Evolutionary conservation across 1,284 basidiomycete species (phyloP).

Genomic region (Cryptococcus neoformans): DNA sequence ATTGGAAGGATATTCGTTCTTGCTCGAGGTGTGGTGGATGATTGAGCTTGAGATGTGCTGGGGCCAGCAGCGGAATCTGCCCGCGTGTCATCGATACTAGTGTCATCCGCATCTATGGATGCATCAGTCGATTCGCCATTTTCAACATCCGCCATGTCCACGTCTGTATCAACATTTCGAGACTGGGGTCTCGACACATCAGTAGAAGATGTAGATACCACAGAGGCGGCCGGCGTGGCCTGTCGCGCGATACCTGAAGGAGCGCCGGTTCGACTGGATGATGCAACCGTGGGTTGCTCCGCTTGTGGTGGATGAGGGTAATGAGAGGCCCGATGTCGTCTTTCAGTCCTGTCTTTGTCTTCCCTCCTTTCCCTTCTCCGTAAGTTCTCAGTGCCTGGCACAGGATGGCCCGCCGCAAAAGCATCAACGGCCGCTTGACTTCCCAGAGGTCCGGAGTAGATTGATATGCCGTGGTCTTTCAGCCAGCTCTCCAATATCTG

Average conservation of each 20-base stretch:
- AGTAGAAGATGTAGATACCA: too few species aligned
- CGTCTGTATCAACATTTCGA: conserved; percentile 33
- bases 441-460: conserved; percentile 44
- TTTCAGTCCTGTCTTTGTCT: not conserved
- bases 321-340: not conserved
- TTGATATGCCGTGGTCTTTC: conserved; percentile 64
- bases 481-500: conserved; percentile 93
- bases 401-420: conserved; percentile 52
- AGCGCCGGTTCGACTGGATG: too few species aligned
- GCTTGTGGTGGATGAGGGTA: not conserved
- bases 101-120: conserved; percentile 29
- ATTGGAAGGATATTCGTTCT: conserved; percentile 34
- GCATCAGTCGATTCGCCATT: conserved; percentile 35
- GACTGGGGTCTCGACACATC: not conserved
- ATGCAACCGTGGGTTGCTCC: not conserved
- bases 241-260: too few species aligned
- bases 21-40: conserved; percentile 41
- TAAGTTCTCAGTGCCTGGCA: conserved; percentile 40
- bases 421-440: conserved; percentile 62
- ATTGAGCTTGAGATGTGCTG: conserved; percentile 6
- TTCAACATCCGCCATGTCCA: conserved; percentile 46
- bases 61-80: not conserved
- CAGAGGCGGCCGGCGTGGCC: too few species aligned
- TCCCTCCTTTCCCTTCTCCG: conserved; percentile 4
- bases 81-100: conserved; percentile 27